A percentile compares a stretch with the other conserved stretches of the same genome.
These are phyloP conservation scores for Dactylellina leptospora DNA, from an alignment of 2,329 filamentous ascomycete species.

Conservation along the genomic window DNA sequence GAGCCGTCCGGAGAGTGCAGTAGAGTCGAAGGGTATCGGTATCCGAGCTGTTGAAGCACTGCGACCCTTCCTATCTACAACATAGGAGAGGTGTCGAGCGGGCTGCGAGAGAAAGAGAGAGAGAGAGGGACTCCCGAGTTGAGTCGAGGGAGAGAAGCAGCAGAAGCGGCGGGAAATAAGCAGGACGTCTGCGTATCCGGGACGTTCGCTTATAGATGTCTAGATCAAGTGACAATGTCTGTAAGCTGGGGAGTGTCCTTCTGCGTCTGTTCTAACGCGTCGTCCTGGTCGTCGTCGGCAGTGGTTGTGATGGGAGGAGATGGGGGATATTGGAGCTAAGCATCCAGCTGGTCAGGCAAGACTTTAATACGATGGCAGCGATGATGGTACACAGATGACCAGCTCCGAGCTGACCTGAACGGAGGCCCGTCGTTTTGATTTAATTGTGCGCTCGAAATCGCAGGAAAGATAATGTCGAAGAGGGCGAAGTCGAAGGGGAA, in stretches of 20 bases:
- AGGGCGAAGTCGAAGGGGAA: background rate
- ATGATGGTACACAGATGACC: slow-evolving; percentile 19
- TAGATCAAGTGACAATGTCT: slow-evolving; percentile 46
- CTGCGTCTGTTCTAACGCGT: slow-evolving; percentile 25
- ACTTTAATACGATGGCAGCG: slow-evolving; percentile 6
- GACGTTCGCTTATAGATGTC: slow-evolving; percentile 27
- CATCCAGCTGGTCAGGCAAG: slow-evolving; percentile 32
- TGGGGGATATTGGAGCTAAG: slow-evolving; percentile 4
- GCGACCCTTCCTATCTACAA: slow-evolving; percentile 48
- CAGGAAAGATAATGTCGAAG: background rate
- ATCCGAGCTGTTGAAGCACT: slow-evolving; percentile 49
- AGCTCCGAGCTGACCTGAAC: slow-evolving; percentile 5
- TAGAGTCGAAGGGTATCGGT: slow-evolving; percentile 7
- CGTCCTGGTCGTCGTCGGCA: slow-evolving; percentile 19
- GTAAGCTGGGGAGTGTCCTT: slow-evolving; percentile 10
- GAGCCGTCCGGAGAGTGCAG: slow-evolving; percentile 21
- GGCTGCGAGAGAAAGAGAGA: background rate
- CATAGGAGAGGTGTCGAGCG: slow-evolving; percentile 45
- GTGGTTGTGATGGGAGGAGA: slow-evolving; percentile 27
- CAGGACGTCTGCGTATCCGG: slow-evolving; percentile 6
- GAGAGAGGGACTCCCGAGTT: slow-evolving; percentile 37
- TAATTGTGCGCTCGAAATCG: background rate
- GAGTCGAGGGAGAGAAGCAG: slow-evolving; percentile 21
- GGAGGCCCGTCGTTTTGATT: too few species aligned
- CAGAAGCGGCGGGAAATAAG: slow-evolving; percentile 4